Evolutionary conservation across 2,329 filamentous ascomycete species (phyloP), one percentile per base, ranked within the genome.

Genomic region (Aspergillus aculeatus): DNA sequence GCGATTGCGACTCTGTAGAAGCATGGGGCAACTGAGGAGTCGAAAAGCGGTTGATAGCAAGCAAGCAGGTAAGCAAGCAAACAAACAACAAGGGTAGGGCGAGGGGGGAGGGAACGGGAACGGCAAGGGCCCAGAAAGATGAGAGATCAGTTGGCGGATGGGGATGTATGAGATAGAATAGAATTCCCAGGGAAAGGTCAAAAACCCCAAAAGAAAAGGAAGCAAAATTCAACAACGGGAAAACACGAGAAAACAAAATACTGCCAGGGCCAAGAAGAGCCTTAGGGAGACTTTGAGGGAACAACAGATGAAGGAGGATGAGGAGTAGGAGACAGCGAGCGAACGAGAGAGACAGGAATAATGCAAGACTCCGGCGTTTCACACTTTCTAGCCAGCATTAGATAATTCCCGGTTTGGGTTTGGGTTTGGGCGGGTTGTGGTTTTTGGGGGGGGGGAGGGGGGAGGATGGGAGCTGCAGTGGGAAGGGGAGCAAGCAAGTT

Each of bases 331-430:
- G 56, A 49, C 26, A 35, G 32, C 11, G 11, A 61, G 47, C 31
- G 41, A 47, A 53, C 47, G 44, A 47, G n/a, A 54, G 31, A 53
- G 56, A 56, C 51, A 56, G 47, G 47, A 59, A 61, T 51, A 64
- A 59, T 58, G 59, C 57, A 61, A 60, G 62, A 63, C 65, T 62
- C 63, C 65, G 62, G 66, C 55, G 66, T 68, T 67, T 68, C 66
- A 66, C 64, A 64, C 60, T 63, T 58, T 54, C 60, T 61, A 50
- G 54, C 58, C 63, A 62, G 60, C 65, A 64, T 66, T 65, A 66
- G 61, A 65, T 66, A 65, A 66, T 65, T 66, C 54, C 57, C 52
- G 38, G 54, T 59, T 57, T 52, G 23, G 32, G 49, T 54, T 52
- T 57, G 48, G 47, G 32, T 57, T 57, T 35, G 47, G 31, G 35